Conservation (phyloP, 208 protist species). For the Polymyxa betae region DNA sequence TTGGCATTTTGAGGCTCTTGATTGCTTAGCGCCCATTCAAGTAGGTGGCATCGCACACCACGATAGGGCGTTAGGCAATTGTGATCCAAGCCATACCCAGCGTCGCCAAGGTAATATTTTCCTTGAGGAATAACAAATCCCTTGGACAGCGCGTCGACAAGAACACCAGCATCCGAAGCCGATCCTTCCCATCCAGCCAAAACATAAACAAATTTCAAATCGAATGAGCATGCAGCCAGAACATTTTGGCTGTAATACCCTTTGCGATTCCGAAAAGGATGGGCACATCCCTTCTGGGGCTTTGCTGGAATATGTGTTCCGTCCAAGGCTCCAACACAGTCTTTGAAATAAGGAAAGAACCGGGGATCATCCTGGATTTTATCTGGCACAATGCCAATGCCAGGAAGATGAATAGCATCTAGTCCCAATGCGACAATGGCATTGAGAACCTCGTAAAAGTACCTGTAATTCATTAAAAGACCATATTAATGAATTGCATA, state of each 20-base stretch:
- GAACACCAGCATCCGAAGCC: neutral
- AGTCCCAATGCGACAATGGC: no score
- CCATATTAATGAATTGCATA: no score
- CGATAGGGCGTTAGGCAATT: neutral
- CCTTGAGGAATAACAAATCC: neutral
- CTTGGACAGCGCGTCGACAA: neutral
- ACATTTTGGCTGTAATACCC: neutral
- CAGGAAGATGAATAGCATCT: no score
- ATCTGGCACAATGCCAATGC: no score
- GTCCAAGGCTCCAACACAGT: neutral
- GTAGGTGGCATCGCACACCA: neutral
- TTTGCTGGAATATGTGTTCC: neutral
- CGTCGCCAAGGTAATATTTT: neutral
- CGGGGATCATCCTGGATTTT: neutral
- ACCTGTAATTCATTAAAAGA: neutral
- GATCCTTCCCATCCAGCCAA: neutral
- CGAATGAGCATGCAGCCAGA: neutral
- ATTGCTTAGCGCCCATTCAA: neutral
- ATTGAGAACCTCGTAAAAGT: no score
- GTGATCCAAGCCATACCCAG: neutral
- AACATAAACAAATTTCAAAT: neutral
- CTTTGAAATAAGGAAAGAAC: neutral
- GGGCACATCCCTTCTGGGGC: no score
- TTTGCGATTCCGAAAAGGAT: neutral
- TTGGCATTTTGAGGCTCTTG: neutral